These are phyloP conservation scores for Thalassiosira mediterranea DNA, from an alignment of 352 stramenopile genomes.

Conservation along the genomic window DNA sequence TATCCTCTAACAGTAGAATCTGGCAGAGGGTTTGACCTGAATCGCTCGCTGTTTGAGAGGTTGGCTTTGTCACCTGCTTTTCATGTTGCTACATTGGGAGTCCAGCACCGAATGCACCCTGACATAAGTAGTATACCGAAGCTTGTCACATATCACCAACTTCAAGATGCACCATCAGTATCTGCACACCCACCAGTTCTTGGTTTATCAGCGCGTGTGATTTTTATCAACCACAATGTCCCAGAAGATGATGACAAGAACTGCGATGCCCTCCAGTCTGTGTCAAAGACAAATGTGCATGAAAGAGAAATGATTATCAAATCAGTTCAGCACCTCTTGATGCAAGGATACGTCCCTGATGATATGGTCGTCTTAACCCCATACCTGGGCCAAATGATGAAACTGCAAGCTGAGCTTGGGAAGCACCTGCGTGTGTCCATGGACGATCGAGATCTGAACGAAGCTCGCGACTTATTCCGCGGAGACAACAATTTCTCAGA, in stretches of 20 bases:
- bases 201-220: conserved; percentile 19
- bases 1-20: conserved; percentile 82
- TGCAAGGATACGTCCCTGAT: conserved; percentile 20
- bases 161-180: conserved; percentile 19
- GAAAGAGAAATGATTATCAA: conserved; percentile 22
- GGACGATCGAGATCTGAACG: conserved; percentile 32
- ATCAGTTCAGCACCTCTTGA: conserved; percentile 24
- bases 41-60: conserved; percentile 86
- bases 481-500: conserved; percentile 19
- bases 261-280: conserved; percentile 10
- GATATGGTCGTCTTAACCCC: conserved; percentile 34
- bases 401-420: conserved; percentile 27
- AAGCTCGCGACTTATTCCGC: conserved; percentile 11
- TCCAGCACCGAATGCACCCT: conserved; percentile 34
- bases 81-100: conserved; percentile 19
- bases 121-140: conserved; percentile 29
- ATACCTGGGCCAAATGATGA: conserved; percentile 37
- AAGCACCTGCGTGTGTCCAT: conserved; percentile 16
- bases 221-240: conserved; percentile 31
- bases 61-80: conserved; percentile 35
- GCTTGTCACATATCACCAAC: conserved; percentile 19
- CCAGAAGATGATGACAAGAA: conserved; percentile 18
- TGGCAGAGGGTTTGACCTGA: conserved; percentile 67
- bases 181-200: conserved; percentile 1
- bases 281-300: conserved; percentile 26